Base-by-base conservation (phyloP, 805 yeast species). In the Limtongozyma cylindracea region DNA sequence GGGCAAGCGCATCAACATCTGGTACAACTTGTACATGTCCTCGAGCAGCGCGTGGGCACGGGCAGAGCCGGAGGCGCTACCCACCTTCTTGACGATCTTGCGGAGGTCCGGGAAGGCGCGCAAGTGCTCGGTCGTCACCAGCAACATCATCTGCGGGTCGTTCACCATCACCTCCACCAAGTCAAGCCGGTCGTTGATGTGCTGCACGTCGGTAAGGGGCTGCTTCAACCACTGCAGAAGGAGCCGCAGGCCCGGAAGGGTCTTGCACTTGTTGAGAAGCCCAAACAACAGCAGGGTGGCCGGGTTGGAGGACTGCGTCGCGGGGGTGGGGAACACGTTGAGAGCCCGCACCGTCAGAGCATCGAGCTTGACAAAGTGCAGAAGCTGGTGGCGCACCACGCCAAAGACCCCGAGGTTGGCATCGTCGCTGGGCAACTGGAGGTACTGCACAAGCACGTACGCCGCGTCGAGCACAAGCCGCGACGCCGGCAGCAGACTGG, bases 221-320 rank as follows among this genome's bases (percentile, higher is more conserved):
- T 88, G 98, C 37, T 84, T 88, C 28, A 88, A 54, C 98, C 98
- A 88, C 37, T 78, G 93, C 10, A 88, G 68, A 13, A 88, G 55
- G 22, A 82, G 45, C 30, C 96, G 57, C 2, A 84, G 52, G 6
- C 99, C 99, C n/a, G 88, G 78, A 2, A 65, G 56, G 4, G 91
- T 71, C 34, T 74, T 78, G 50, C 96, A 84, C 32, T 69, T 65
- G 49, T 88, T 84, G 33, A 88, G 49, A 20, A 88, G 53, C 13
- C 91, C 94, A 38, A 62, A 82, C 19, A 88, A 45, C 7, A 91
- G 72, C 10, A 45, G 33, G 10, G 48, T 31, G n/a, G n/a, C n/a
- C n/a, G n/a, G n/a, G n/a, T n/a, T n/a, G 12, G 38, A 29, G 17
- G 30, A 31, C 3, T 48, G 21, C 24, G 21, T 43, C 10, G 6